Base-by-base conservation (phyloP, 75 land plant species). In the Pinus tabuliformis region DNA sequence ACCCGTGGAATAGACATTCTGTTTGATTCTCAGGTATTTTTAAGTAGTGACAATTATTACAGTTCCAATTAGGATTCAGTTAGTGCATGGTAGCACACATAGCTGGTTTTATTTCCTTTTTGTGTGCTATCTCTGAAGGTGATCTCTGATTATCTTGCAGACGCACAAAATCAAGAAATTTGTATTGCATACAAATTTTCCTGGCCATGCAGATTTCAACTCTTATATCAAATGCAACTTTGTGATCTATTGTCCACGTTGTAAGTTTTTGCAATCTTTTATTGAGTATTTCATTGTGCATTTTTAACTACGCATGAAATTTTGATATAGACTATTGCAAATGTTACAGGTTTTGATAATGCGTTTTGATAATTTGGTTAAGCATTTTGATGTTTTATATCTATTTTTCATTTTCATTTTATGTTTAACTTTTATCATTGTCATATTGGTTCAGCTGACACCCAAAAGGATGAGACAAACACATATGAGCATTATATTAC, bases 201-300 rank as follows among this genome's bases (percentile, higher is more conserved):
- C 99, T 52, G 99, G 97, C 58, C 99, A 96, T 80, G 85, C 97
- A 63, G 97, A 96, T 83, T 96, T 96, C 80, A 96, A 96, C 75
- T 91, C 91, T n/a, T 96, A 96, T 76, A 90, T 93, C 14, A 96
- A 93, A 78, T 96, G 99, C 92, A 96, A 96, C 73, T 96, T 96
- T 85, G 80, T 90, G 15, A 91, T 96, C 71, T 79, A 88, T 76
- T 86, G 83, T 72, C 85, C 84, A 45, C 82, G 80, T 56, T 45
- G 96, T 93, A 84, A 85, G 87, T 74, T 65, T 22, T 61, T 24
- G 2, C 62, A 13, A 33, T 39, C 12, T 49, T 49, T 9, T 49
- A 49, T 13, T 18, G 26, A 30, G 6, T 28, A 57, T 33, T 62
- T 60, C 12, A 5, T 68, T 7, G 16, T 59, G 42, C 30, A 5